Conservation (phyloP, 225 moss, liverwort and hornwort genomes). For the Asterella californica region DNA sequence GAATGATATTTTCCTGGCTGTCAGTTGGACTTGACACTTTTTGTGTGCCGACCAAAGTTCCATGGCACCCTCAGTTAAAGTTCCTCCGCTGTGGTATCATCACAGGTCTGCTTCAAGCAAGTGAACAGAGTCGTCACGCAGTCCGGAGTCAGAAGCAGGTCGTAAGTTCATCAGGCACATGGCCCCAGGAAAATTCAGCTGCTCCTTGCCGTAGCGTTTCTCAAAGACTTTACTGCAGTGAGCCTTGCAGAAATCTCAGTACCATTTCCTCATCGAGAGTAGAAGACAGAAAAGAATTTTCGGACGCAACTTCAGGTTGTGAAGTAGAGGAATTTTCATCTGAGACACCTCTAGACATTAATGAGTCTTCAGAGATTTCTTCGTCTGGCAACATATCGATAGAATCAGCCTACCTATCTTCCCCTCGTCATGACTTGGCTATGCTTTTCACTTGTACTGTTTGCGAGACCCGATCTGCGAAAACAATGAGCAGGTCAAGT, state of each 20-base stretch:
- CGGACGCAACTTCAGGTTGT: neutral
- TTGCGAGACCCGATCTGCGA: conserved; percentile 81
- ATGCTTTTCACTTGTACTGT: conserved; percentile 91
- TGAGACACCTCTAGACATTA: too few species aligned
- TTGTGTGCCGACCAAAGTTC: neutral
- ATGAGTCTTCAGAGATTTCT: neutral
- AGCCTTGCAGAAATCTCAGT: neutral
- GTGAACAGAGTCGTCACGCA: neutral
- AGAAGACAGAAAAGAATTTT: neutral
- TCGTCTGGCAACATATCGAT: conserved; percentile 5
- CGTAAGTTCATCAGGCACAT: too few species aligned
- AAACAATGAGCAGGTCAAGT: conserved; percentile 74
- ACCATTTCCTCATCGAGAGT: neutral
- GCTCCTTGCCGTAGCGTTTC: neutral
- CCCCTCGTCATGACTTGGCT: conserved; percentile 80
- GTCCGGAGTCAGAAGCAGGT: neutral
- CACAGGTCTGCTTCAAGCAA: neutral
- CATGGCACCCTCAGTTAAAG: neutral
- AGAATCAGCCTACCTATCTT: conserved; percentile 44
- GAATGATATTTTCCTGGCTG: neutral
- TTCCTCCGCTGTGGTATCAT: neutral
- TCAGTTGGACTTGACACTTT: neutral
- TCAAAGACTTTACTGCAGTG: neutral
- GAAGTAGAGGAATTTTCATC: neutral
- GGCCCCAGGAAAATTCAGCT: neutral